Evolutionary conservation across 768 basidiomycete genomes (phyloP).

Genomic region (Auriculariales sp.): DNA sequence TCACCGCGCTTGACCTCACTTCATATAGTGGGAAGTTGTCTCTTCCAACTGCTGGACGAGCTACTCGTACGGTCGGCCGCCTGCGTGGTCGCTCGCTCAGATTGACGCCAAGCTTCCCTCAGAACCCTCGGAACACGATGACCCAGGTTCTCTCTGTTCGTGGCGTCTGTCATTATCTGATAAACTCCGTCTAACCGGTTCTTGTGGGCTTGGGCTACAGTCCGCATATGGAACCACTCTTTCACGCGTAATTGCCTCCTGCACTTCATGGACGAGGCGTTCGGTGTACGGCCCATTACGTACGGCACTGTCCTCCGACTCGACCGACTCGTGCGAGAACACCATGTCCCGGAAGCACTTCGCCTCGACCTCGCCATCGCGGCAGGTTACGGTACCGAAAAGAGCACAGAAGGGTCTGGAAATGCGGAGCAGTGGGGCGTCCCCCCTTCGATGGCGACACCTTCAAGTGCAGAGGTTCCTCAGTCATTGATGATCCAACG

Average conservation of each 20-base stretch:
- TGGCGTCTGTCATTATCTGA: not conserved
- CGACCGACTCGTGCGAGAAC: slow-evolving; percentile 8
- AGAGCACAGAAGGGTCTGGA: no score
- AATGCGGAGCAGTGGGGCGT: no score
- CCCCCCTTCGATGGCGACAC: no score
- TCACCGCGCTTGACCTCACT: not conserved
- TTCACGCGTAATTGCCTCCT: slow-evolving; percentile 5
- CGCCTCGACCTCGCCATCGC: not conserved
- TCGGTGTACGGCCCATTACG: slow-evolving; percentile 6
- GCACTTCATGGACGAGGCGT: slow-evolving; percentile 8
- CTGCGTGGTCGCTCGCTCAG: not conserved
- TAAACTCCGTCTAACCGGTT: not conserved
- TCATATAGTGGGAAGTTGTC: not conserved
- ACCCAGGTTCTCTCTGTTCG: no score
- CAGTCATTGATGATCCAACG: not conserved
- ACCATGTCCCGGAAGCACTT: slow-evolving; percentile 23
- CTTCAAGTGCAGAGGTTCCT: not conserved
- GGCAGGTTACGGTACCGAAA: not conserved
- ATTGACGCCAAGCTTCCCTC: not conserved
- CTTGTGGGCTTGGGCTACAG: not conserved
- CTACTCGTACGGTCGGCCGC: not conserved
- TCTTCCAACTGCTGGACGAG: not conserved
- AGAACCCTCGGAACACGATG: not conserved
- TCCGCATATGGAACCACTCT: slow-evolving; percentile 1
- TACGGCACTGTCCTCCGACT: slow-evolving; percentile 8